These are phyloP conservation scores for Fraxinus angustifolia DNA, from an alignment of 305 asterid genomes.

Conservation along the genomic window DNA sequence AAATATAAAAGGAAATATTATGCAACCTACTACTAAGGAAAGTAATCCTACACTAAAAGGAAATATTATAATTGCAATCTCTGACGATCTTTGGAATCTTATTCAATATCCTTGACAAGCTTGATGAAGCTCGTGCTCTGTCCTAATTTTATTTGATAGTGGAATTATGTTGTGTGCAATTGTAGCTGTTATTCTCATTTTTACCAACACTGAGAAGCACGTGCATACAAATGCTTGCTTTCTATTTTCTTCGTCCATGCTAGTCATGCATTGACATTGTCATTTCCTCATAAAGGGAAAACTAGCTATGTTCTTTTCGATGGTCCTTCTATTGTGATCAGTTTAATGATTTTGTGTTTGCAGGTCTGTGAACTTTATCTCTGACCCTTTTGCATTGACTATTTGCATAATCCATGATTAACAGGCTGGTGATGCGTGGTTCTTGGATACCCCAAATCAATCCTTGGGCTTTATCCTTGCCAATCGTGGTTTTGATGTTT, in stretches of 20 bases:
- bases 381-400: conserved; percentile 3
- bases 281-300: neutral
- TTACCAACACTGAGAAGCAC: neutral
- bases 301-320: neutral
- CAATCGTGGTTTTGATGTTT: conserved; percentile 81
- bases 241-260: neutral
- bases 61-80: too few species aligned
- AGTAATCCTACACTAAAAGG: too few species aligned
- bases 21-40: too few species aligned
- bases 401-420: conserved; percentile 17
- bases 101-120: too few species aligned
- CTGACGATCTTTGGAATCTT: too few species aligned
- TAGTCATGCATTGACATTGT: neutral
- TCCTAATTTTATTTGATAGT: neutral
- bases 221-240: neutral
- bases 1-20: too few species aligned
- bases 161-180: neutral
- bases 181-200: neutral
- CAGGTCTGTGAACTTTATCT: neutral
- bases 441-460: conserved; percentile 66
- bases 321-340: conserved; percentile 4
- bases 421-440: conserved; percentile 99
- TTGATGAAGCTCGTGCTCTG: conserved; percentile 6
- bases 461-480: conserved; percentile 95
- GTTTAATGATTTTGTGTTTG: neutral